These are phyloP conservation scores for Aureobasidium musti DNA, from an alignment of 2,329 filamentous ascomycete genomes.

Conservation along the genomic window DNA sequence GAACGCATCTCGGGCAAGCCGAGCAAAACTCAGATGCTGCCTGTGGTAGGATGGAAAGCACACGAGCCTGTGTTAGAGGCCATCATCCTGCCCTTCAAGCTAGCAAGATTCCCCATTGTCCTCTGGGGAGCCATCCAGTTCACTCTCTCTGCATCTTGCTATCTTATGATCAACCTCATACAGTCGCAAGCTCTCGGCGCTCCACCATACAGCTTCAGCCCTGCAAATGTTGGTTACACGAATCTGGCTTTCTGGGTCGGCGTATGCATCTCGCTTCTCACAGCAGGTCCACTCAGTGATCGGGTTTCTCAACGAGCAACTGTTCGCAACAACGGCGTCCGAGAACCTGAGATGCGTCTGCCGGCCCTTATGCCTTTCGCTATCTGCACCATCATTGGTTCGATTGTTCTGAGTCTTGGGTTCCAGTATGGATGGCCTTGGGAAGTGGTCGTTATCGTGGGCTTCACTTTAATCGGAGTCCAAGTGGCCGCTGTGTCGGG, in stretches of 20 bases:
- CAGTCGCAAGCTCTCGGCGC: neutral
- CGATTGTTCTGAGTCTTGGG: neutral
- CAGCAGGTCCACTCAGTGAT: constrained; percentile 59
- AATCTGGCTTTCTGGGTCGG: constrained; percentile 53
- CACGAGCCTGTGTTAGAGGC: neutral
- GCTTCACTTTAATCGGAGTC: neutral
- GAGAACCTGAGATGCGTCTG: constrained; percentile 63
- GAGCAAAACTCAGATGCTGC: neutral
- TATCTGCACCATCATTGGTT: constrained; percentile 25
- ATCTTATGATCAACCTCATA: neutral
- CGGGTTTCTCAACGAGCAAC: constrained; percentile 55
- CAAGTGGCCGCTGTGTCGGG: neutral
- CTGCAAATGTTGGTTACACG: constrained; percentile 42
- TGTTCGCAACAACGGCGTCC: constrained; percentile 56
- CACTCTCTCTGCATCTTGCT: neutral
- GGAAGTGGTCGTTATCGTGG: neutral
- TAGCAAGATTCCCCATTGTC: neutral
- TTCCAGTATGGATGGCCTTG: neutral
- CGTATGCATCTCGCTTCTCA: constrained; percentile 47
- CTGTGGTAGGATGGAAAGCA: neutral
- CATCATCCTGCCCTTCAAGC: neutral
- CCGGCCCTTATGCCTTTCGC: constrained; percentile 56
- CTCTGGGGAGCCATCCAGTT: constrained; percentile 1
- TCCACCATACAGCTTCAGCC: neutral
- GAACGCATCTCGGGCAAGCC: neutral